Evolutionary conservation across 768 basidiomycete species (phyloP).

Genomic region (Mycena galericulata): DNA sequence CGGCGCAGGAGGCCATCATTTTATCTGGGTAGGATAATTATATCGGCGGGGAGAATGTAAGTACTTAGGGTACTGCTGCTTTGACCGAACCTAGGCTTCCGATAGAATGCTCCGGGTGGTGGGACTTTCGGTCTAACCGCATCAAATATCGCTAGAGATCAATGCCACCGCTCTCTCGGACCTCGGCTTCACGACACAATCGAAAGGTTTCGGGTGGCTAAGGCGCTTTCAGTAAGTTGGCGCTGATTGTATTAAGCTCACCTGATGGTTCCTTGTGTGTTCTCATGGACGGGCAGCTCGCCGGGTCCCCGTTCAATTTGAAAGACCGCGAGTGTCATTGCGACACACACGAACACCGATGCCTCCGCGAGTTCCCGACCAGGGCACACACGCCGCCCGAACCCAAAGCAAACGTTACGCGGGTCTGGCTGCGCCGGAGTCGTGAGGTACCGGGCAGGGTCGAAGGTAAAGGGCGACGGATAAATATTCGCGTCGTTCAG

Average conservation of each 20-base stretch:
- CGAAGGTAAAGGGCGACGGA: constrained; percentile 61
- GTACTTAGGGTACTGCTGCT: too few species aligned
- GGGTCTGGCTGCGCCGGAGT: constrained; percentile 54
- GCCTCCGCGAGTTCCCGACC: constrained; percentile 66
- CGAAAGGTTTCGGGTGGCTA: constrained; percentile 50
- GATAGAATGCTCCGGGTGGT: too few species aligned
- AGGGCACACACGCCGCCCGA: constrained; percentile 59
- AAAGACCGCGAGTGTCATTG: constrained; percentile 61
- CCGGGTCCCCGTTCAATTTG: constrained; percentile 58
- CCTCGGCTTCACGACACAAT: constrained; percentile 49
- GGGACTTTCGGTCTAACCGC: too few species aligned
- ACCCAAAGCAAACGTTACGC: constrained; percentile 58
- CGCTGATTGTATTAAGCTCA: constrained; percentile 36
- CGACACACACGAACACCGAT: constrained; percentile 58
- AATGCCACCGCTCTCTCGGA: constrained; percentile 45
- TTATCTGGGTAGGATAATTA: too few species aligned
- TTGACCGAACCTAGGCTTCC: too few species aligned
- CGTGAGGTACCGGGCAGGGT: constrained; percentile 59
- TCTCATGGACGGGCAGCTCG: constrained; percentile 57
- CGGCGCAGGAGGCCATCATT: too few species aligned
- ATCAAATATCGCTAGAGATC: constrained; percentile 32
- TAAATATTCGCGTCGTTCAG: constrained; percentile 62
- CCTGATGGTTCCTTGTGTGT: constrained; percentile 60
- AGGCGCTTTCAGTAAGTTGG: not conserved
- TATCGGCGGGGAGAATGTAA: too few species aligned